Base-by-base conservation (phyloP, 1,284 basidiomycete species). In the Heterobasidion irregulare region DNA sequence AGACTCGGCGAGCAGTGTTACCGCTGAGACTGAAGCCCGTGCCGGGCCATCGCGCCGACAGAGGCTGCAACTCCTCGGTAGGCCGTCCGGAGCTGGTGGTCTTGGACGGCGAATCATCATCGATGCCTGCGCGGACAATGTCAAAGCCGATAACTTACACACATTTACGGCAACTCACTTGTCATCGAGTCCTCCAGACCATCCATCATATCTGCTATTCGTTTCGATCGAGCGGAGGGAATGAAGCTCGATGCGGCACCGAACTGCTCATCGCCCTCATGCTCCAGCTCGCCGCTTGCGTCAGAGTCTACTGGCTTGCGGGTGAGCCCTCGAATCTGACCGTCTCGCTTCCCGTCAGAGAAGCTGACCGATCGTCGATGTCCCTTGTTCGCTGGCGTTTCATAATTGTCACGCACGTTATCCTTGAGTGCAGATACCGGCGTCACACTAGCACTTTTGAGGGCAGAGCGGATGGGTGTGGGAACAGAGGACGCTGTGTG, bases 361-460 rank as follows among this genome's bases (percentile, higher is more conserved):
- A 98, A 98, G 68, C 92, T 94, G 53, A 98, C 94, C 47, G 91
- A 94, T 35, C 94, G 82, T 32, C 84, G 81, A 58, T 84, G 78
- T 1, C 68, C 60, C 50, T 63, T 70, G 52, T 72, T 74, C 26
- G 75, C 64, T 13, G 84, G 84, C 15, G 83, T 87, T 55, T 72
- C 72, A 36, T 50, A 50, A 50, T 68, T 71, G 26, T 67, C 64
- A 32, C 73, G 74, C 61, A 64, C 75, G 26, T 75, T 67, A 62
- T 76, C 74, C 63, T 78, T 81, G 66, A 83, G 64, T 18, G 68
- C 82, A 10, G 83, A 83, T 15, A 74, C 71, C 41, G 83, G 80
- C 48, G 78, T 78, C 57, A 73, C 69, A 65, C 73, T 72, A 59
- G 70, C 59, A 65, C 73, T 85, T 64, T 81, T 84, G 64, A 83